Evolutionary conservation across 306 rosid species (phyloP).

Genomic region (Trifolium repens): DNA sequence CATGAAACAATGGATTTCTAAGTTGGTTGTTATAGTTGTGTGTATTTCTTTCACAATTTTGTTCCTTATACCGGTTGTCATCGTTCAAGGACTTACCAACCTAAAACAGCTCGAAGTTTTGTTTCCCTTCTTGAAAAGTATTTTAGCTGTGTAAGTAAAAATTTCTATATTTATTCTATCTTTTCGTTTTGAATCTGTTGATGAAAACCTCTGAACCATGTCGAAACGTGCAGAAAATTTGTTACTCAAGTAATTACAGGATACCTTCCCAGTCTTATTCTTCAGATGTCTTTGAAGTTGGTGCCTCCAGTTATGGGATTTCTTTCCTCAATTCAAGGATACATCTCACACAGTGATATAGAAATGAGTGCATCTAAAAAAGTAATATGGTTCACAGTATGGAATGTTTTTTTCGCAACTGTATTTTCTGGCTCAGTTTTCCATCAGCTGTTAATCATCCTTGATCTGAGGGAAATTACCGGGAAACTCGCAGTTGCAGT

Average conservation of each 20-base stretch:
- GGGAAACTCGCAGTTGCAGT: constrained; percentile 71
- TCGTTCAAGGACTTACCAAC: constrained; percentile 63
- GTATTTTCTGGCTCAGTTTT: constrained; percentile 82
- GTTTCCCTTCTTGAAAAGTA: constrained; percentile 82
- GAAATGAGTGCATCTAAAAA: constrained; percentile 85
- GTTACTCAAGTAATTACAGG: constrained; percentile 85
- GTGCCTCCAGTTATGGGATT: constrained; percentile 88
- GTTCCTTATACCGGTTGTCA: constrained; percentile 81
- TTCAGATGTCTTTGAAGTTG: constrained; percentile 71
- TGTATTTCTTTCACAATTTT: constrained; percentile 63
- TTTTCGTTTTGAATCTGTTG: constrained; percentile 10
- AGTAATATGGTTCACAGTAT: constrained; percentile 90
- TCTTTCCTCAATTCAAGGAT: constrained; percentile 94
- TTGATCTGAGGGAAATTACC: constrained; percentile 78
- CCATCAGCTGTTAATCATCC: constrained; percentile 56
- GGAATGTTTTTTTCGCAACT: constrained; percentile 93
- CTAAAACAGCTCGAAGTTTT: constrained; percentile 70
- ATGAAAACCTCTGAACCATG: constrained; percentile 33
- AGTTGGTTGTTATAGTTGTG: constrained; percentile 69
- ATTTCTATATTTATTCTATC: not conserved
- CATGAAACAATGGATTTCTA: constrained; percentile 85
- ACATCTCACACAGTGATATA: constrained; percentile 73
- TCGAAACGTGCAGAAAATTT: constrained; percentile 61
- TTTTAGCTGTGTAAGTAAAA: constrained; percentile 76
- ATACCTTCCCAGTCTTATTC: constrained; percentile 96